Conservation (phyloP, 306 rosid species). For the Vigna reflexopilosa region DNA sequence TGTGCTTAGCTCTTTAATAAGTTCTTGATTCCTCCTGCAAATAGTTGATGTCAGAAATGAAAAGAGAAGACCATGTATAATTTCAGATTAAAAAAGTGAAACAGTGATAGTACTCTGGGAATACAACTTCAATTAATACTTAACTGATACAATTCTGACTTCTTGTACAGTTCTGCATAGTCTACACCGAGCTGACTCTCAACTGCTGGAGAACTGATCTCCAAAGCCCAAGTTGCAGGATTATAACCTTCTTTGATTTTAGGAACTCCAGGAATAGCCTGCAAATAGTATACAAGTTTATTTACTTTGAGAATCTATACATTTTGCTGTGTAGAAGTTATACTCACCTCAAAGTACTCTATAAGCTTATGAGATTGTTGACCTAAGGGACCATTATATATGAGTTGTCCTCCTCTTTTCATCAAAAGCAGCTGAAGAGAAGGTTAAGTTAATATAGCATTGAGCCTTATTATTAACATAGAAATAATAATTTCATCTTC, state of each 20-base stretch:
- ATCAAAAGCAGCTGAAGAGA: constrained; percentile 58
- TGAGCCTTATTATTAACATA: background rate
- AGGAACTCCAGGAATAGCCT: constrained; percentile 61
- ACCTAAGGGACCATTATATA: constrained; percentile 64
- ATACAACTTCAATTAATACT: constrained; percentile 34
- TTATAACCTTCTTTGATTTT: constrained; percentile 55
- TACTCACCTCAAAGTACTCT: constrained; percentile 61
- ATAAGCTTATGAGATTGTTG: constrained; percentile 56
- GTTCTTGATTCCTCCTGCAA: constrained; percentile 56
- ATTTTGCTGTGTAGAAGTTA: constrained; percentile 9
- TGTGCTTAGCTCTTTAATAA: constrained; percentile 54
- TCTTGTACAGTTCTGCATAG: constrained; percentile 56
- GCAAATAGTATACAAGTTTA: constrained; percentile 35
- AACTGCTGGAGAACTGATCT: constrained; percentile 51
- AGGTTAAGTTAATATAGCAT: constrained; percentile 6
- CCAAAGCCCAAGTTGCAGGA: constrained; percentile 64
- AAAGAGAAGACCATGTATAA: constrained; percentile 9
- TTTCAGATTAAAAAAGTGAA: constrained; percentile 13
- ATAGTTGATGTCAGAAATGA: constrained; percentile 21
- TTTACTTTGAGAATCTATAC: constrained; percentile 21
- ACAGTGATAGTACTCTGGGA: background rate
- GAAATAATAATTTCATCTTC: constrained; percentile 20
- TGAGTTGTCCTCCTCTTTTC: constrained; percentile 66
- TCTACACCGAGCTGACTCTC: constrained; percentile 55
- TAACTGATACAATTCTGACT: constrained; percentile 58